A percentile compares a stretch with the other conserved stretches of the same genome.
phyloP scores from a whole-genome alignment of 768 basidiomycete species.

The Chlorophyllum brunneum region DNA sequence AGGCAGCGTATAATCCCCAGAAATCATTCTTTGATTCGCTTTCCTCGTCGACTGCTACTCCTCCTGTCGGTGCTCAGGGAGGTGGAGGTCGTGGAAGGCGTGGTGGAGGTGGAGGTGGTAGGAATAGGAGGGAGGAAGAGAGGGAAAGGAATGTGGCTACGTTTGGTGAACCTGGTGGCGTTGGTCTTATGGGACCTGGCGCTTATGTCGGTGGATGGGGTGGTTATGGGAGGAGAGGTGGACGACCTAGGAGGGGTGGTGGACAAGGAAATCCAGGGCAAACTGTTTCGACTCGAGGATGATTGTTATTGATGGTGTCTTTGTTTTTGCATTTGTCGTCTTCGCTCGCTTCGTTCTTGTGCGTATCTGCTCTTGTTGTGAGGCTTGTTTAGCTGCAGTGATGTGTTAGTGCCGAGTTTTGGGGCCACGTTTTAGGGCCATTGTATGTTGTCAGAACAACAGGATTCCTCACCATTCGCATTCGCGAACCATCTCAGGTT shows the following conservation, averaged over 20 bases:
- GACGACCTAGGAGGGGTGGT: conserved; percentile 31
- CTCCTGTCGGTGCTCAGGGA: conserved; percentile 18
- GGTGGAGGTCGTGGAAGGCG: conserved; percentile 36
- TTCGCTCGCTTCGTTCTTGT: too few species aligned
- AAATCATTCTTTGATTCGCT: conserved; percentile 81
- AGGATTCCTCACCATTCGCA: too few species aligned
- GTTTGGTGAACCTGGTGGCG: conserved; percentile 82
- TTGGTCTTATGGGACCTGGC: conserved; percentile 74
- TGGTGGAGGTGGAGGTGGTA: conserved; percentile 40
- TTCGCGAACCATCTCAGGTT: too few species aligned
- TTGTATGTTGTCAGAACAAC: too few species aligned
- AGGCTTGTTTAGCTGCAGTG: too few species aligned
- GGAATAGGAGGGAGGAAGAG: conserved; percentile 78
- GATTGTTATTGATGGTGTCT: not conserved
- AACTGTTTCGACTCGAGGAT: conserved; percentile 16
- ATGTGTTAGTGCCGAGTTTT: too few species aligned
- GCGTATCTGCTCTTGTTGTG: too few species aligned
- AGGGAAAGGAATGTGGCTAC: conserved; percentile 82
- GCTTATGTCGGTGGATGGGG: conserved; percentile 81
- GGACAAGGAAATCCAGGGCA: conserved; percentile 15
- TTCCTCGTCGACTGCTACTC: conserved; percentile 32
- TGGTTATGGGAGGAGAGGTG: conserved; percentile 54
- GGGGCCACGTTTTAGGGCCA: too few species aligned
- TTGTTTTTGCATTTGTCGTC: not conserved
- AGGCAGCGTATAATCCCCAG: conserved; percentile 65